These are phyloP conservation scores for Seiridium cupressi DNA, from an alignment of 2,329 filamentous ascomycete genomes.

Conservation along the genomic window DNA sequence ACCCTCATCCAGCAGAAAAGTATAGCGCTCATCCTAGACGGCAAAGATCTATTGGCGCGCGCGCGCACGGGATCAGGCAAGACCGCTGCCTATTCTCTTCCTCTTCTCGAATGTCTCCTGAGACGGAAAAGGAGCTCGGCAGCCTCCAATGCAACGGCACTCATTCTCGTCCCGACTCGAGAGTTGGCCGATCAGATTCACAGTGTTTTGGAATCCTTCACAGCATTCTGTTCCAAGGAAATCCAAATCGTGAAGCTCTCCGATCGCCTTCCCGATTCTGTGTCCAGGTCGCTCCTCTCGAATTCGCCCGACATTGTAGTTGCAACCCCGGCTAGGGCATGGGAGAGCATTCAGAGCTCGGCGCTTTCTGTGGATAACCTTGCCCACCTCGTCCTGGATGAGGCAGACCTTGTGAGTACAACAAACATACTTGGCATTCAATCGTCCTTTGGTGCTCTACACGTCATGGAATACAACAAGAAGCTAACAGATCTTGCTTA, in stretches of 20 bases:
- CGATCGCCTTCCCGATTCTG: constrained; percentile 84
- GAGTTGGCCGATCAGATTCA: constrained; percentile 92
- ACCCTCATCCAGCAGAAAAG: constrained; percentile 87
- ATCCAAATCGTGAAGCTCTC: constrained; percentile 82
- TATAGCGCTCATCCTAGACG: constrained; percentile 83
- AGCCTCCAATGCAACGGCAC: constrained; percentile 55
- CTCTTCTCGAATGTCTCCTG: constrained; percentile 81
- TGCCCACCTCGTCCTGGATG: constrained; percentile 82
- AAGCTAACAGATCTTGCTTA: too few species aligned
- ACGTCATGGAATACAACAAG: too few species aligned
- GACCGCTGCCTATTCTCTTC: constrained; percentile 92
- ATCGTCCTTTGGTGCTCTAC: too few species aligned
- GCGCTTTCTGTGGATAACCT: constrained; percentile 70
- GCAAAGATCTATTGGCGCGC: constrained; percentile 86
- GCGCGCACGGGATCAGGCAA: constrained; percentile 96
- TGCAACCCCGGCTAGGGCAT: constrained; percentile 83
- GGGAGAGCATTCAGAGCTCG: constrained; percentile 71
- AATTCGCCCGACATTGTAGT: constrained; percentile 87
- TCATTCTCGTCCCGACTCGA: constrained; percentile 90
- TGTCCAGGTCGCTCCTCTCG: constrained; percentile 82
- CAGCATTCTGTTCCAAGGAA: constrained; percentile 81
- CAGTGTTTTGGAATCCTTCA: constrained; percentile 73
- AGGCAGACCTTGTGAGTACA: constrained; percentile 75
- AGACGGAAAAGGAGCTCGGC: constrained; percentile 63
- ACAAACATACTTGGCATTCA: too few species aligned